Evolutionary conservation across 2,329 filamentous ascomycete genomes (phyloP), one percentile per base, ranked within the genome.

Genomic region (Monosporascus cannonballus): DNA sequence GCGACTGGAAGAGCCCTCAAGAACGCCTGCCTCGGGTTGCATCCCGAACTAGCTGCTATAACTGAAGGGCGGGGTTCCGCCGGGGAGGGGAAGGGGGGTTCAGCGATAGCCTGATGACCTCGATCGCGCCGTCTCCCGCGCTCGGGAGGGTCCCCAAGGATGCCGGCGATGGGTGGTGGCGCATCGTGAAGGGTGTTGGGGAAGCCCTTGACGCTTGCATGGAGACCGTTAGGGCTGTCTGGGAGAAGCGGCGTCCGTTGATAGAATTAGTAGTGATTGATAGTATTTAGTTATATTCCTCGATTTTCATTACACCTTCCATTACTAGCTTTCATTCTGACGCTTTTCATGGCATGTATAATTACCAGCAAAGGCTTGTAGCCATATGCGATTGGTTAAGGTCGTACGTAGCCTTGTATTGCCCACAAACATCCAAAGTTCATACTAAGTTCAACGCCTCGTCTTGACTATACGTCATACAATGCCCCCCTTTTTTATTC

Each of bases 71-170:
- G 42, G 42, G 34, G 9, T 9, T 11, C 9, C 9, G 6, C 20
- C 20, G 20, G 20, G 36, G 36, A 7, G 36, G 36, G 8, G 1
- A 9, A 17, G 15, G 18, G 9, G 53, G 53, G 9, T 50, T 60
- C 39, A 57, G 52, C 17, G 52, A 60, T 20, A 48, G 53, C n/a
- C 34, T 61, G 34, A 54, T 54, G 20, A 56, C 57, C 15, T 51
- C 51, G 4, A 42, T 59, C 27, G 52, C 54, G 15, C 60, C 60
- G 6, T 56, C 54, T 2, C 57, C 57, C 1, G 44, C 50, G 17
- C 60, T 61, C 48, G 60, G 57, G 1, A 61, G 58, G 52, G 60
- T 62, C 48, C 54, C 59, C 1, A 56, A 62, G 37, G 57, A 57
- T 4, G 57, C 60, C 2, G 57, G 59, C 3, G 54, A 57, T 44